Evolutionary conservation across 73 alveolate species (phyloP).

Genomic region (Paramecium octaurelia): DNA sequence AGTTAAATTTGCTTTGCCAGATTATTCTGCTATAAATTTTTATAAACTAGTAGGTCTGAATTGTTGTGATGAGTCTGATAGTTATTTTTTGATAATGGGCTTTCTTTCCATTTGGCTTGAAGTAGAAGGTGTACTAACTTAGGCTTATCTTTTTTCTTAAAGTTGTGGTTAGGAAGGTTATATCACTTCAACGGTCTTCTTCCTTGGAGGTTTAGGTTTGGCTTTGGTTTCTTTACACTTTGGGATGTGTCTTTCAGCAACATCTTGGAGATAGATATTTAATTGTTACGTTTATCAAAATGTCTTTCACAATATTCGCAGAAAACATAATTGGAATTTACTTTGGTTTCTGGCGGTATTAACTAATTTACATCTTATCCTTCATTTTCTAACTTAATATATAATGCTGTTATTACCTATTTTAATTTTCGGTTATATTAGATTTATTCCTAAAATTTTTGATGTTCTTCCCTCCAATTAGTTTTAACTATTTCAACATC

Average conservation of each 20-base stretch:
- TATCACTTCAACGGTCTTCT: neutral
- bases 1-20: conserved; percentile 1
- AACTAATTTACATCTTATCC: neutral
- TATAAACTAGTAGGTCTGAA: conserved; percentile 40
- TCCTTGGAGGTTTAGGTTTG: conserved; percentile 69
- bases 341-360: neutral
- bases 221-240: conserved; percentile 63
- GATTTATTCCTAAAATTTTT: conserved; percentile 27
- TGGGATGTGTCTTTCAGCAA: conserved; percentile 72
- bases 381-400: neutral
- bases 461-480: conserved; percentile 51
- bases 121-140: conserved; percentile 30
- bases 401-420: neutral
- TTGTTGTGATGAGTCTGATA: conserved; percentile 20
- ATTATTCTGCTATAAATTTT: neutral
- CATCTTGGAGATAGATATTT: neutral
- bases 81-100: neutral
- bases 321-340: conserved; percentile 48
- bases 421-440: conserved; percentile 24
- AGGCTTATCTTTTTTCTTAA: neutral
- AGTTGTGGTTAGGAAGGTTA: neutral
- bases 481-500: neutral
- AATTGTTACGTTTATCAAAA: conserved; percentile 25
- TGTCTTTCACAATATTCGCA: conserved; percentile 64
- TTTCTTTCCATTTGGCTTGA: neutral